Conservation (phyloP, 805 yeast species). For the Ogataea pignaliae region DNA sequence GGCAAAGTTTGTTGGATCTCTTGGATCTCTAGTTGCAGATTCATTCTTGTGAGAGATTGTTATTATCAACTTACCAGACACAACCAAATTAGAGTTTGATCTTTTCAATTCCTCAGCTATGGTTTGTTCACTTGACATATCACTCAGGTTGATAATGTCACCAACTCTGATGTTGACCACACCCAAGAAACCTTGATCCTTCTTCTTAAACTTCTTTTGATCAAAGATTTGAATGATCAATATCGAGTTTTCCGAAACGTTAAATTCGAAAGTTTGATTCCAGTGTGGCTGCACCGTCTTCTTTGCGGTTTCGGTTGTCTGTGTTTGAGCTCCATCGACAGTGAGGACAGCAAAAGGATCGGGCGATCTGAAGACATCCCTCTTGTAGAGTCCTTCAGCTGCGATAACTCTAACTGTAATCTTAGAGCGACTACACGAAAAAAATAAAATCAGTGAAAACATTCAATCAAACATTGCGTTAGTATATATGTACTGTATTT, state of each 20-base stretch:
- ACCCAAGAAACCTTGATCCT: constrained; percentile 97
- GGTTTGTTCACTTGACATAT: constrained; percentile 62
- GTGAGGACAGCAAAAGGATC: constrained; percentile 98
- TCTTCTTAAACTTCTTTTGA: constrained; percentile 94
- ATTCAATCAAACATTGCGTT: neutral
- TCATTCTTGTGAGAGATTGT: constrained; percentile 51
- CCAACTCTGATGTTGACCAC: constrained; percentile 89
- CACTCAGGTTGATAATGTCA: constrained; percentile 72
- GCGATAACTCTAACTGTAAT: constrained; percentile 80
- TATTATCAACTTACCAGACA: constrained; percentile 86
- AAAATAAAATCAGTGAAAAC: too few relatives aligned
- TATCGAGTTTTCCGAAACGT: constrained; percentile 73
- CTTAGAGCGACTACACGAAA: constrained; percentile 20
- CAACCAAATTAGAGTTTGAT: constrained; percentile 87
- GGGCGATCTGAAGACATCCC: constrained; percentile 94
- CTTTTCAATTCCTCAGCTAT: constrained; percentile 88
- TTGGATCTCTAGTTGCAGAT: constrained; percentile 17
- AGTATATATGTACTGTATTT: constrained; percentile 7
- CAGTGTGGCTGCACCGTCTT: constrained; percentile 96
- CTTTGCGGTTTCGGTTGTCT: constrained; percentile 88
- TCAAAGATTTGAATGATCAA: constrained; percentile 93
- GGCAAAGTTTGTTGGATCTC: constrained; percentile 28
- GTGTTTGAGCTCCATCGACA: constrained; percentile 96
- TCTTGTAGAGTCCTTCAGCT: constrained; percentile 90
- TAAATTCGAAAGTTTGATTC: constrained; percentile 87